phyloP scores from a whole-genome alignment of 768 basidiomycete genomes.

The Collybia nuda region DNA sequence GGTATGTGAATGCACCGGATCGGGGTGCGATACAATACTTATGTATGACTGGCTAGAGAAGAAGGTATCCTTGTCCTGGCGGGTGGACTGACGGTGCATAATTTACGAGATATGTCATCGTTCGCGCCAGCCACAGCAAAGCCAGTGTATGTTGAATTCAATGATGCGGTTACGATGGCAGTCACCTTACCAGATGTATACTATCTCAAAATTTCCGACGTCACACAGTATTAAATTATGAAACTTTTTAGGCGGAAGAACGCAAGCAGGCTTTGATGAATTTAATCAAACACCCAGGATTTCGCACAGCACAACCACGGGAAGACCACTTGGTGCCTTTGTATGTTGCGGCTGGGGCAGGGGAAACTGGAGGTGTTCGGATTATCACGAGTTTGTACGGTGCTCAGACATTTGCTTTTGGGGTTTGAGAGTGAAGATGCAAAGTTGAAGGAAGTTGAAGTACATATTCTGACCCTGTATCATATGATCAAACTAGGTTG shows the following conservation, averaged over 20 bases:
- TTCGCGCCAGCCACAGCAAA: slow-evolving; percentile 51
- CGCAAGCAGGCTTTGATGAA: slow-evolving; percentile 56
- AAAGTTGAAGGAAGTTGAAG: neutral
- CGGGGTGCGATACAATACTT: neutral
- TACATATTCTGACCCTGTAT: slow-evolving; percentile 1
- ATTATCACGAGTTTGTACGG: slow-evolving; percentile 57
- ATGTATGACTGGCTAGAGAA: slow-evolving; percentile 36
- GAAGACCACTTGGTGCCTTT: slow-evolving; percentile 83
- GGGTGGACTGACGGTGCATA: slow-evolving; percentile 71
- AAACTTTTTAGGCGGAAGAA: slow-evolving; percentile 43
- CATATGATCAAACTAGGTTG: slow-evolving; percentile 12
- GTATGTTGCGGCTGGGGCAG: slow-evolving; percentile 76
- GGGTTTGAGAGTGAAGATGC: slow-evolving; percentile 29
- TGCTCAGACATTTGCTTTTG: slow-evolving; percentile 67
- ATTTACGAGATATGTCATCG: slow-evolving; percentile 52
- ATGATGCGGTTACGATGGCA: slow-evolving; percentile 58
- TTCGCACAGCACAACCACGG: slow-evolving; percentile 69
- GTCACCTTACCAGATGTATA: slow-evolving; percentile 46
- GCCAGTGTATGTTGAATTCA: slow-evolving; percentile 51
- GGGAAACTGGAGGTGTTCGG: slow-evolving; percentile 50
- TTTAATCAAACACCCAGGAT: slow-evolving; percentile 58
- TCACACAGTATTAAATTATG: slow-evolving; percentile 3
- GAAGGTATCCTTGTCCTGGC: slow-evolving; percentile 70
- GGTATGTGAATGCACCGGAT: slow-evolving; percentile 36
- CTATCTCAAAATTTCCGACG: neutral